Evolutionary conservation across 345 rosid genomes (phyloP), one percentile per base, ranked within the genome.

Genomic region (Syzygium jambos): DNA sequence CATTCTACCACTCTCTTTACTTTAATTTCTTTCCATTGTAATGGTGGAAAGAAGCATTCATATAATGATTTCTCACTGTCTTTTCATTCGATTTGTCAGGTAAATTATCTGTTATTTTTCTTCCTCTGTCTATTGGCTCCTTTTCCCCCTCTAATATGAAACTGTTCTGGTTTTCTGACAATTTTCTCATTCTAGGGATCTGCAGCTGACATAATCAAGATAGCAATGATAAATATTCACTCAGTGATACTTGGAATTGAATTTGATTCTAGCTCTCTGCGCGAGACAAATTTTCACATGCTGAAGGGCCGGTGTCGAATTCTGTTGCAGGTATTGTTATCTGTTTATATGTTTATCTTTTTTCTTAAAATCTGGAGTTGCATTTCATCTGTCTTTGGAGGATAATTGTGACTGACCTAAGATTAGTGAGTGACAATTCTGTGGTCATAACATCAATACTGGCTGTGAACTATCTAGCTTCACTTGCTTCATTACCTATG

Each of bases 171-270:
- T 34, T 73, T 22, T 73, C 49, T 19, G 82, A 38, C 25, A 38
- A 34, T 38, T 25, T 78, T 43, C 38, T 21, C 17, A 43, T 85
- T 61, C 38, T 90, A 97, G 99, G 99, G 99, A 51, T 97, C 99
- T 89, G 99, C 99, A 88, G 99, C 99, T 86, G 99, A 97, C 89
- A 92, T 96, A 89, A 97, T 97, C 88, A 97, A 97, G 94, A 94
- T 95, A 88, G 99, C 99, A 22, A 97, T 95, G 99, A 93, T 96
- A 88, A 95, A 93, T 56, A 91, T 97, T 87, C 90, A 96, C 91
- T 90, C 93, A 16, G 90, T 93, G 43, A 92, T 96, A 86, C 92
- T 87, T 90, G 96, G 90, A 87, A 93, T 93, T 85, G 78, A 49
- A 54, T 86, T 88, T 87, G 93, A 86, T 82, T 87, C 93, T 88